These are phyloP conservation scores for Sanguinoderma infundibulare DNA, from an alignment of 1,284 basidiomycete genomes.

Conservation along the genomic window DNA sequence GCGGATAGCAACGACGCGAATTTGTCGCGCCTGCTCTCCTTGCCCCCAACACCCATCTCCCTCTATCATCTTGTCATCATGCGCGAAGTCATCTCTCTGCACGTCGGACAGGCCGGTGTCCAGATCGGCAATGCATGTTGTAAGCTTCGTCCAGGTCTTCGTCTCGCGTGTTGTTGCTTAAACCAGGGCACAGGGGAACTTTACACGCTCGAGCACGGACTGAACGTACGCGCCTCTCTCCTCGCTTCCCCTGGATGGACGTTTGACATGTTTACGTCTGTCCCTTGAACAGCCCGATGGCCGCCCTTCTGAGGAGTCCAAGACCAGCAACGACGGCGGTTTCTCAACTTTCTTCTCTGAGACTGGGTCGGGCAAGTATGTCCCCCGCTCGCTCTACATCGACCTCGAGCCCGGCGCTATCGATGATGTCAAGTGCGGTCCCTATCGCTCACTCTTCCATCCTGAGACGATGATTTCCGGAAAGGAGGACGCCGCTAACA, in stretches of 20 bases:
- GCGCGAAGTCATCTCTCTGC: constrained; percentile 92
- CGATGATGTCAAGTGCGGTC: constrained; percentile 95
- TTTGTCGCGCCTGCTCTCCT: constrained; percentile 17
- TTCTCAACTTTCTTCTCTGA: constrained; percentile 98
- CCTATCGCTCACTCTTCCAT: constrained; percentile 96
- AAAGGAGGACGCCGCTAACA: constrained; percentile 99
- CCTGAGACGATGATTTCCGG: constrained; percentile 99
- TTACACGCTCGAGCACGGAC: constrained; percentile 97
- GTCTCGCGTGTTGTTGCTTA: constrained; percentile 6
- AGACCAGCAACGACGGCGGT: constrained; percentile 78
- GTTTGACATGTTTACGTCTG: constrained; percentile 1
- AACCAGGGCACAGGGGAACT: constrained; percentile 79
- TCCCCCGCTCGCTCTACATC: constrained; percentile 96
- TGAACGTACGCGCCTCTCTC: constrained; percentile 66
- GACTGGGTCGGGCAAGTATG: constrained; percentile 93
- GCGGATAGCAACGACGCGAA: constrained; percentile 19
- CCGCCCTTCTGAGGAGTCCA: constrained; percentile 56
- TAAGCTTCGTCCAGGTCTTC: constrained; percentile 44
- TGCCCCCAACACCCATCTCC: constrained; percentile 21
- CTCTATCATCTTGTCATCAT: constrained; percentile 45
- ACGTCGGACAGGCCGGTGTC: constrained; percentile 94
- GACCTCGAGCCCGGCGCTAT: constrained; percentile 97
- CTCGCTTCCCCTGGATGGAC: background rate
- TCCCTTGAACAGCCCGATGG: constrained; percentile 56
- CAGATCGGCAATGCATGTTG: constrained; percentile 97